These are phyloP conservation scores for Phytophthora fragariae DNA, from an alignment of 352 stramenopile species.

Conservation along the genomic window DNA sequence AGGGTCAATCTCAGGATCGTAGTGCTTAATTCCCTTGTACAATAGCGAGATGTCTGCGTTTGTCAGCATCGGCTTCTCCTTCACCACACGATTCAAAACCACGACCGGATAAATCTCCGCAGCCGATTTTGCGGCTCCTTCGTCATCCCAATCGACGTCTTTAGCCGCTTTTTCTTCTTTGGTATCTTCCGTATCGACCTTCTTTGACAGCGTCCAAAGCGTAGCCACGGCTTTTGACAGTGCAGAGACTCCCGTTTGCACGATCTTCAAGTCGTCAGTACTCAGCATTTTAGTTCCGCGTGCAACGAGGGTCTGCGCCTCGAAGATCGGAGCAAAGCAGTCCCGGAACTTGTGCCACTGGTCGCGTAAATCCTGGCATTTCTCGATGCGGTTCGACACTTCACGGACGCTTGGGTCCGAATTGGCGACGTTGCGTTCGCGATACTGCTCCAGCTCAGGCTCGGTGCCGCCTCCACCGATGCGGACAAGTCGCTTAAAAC, in stretches of 20 bases:
- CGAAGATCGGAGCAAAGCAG: slow-evolving; percentile 39
- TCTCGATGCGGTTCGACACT: slow-evolving; percentile 40
- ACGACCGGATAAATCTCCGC: slow-evolving; percentile 10
- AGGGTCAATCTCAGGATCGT: slow-evolving; percentile 56
- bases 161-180: slow-evolving; percentile 12
- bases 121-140: neutral
- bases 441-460: slow-evolving; percentile 54
- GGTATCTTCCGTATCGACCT: neutral
- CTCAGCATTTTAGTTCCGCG: slow-evolving; percentile 3
- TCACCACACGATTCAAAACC: slow-evolving; percentile 5
- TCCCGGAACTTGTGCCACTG: slow-evolving; percentile 49
- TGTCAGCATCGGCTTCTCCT: slow-evolving; percentile 24
- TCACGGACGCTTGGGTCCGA: slow-evolving; percentile 36
- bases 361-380: slow-evolving; percentile 41
- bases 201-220: slow-evolving; percentile 25
- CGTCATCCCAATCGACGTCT: neutral
- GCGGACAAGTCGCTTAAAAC: slow-evolving; percentile 61
- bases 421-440: slow-evolving; percentile 43
- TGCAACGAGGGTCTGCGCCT: slow-evolving; percentile 30
- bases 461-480: slow-evolving; percentile 78
- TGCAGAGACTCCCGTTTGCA: slow-evolving; percentile 39
- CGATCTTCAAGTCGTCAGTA: slow-evolving; percentile 26
- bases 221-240: slow-evolving; percentile 29
- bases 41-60: slow-evolving; percentile 46
- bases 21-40: slow-evolving; percentile 65